Base-by-base conservation (phyloP, 352 stramenopile species). In the Phytophthora fragariaefolia region DNA sequence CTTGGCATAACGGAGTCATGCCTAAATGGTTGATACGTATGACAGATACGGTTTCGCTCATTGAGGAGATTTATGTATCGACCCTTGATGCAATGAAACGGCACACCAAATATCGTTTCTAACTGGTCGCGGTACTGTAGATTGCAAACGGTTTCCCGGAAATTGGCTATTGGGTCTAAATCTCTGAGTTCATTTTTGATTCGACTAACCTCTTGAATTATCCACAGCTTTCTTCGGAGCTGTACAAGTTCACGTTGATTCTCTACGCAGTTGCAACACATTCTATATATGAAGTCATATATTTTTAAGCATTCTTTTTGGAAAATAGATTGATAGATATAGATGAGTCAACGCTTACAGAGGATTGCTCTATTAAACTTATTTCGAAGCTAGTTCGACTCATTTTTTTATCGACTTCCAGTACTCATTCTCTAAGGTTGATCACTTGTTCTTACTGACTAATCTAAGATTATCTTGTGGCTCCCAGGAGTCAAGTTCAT, bases 351-450 rank as follows among this genome's bases (percentile, higher is more conserved):
- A 49, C 38, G 34, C 34, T 36, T 50, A 49, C 24, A 40, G 51
- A 58, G 51, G 32, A 58, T 50, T 18, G 24, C 36, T 59, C 52
- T 48, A 59, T 24, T 26, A 40, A 28, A 24, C n/a, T 59, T 59
- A 50, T 64, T 56, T 54, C 42, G 20, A 27, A 47, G 27, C 26
- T 63, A 58, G 5, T 24, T 57, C 8, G n/a, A 36, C 12, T 36
- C 30, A 36, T 12, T 36, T 36, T 36, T 12, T 36, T 36, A 12
- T 36, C 12, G 30, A 36, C n/a, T 36, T 36, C 30, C 30, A 36
- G 30, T 36, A 36, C 30, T 36, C 30, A 12, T 36, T 36, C 12
- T 36, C 30, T 6, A 36, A 12, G 12, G 30, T 36, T 36, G 30
- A 36, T 36, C 30, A 12, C 6, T 12, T 6, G 6, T 36, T 36